A percentile compares a stretch with the other conserved stretches of the same genome.
Evolutionary conservation across 805 yeast species (phyloP).

Genomic region (Gaillardinia entomophila): DNA sequence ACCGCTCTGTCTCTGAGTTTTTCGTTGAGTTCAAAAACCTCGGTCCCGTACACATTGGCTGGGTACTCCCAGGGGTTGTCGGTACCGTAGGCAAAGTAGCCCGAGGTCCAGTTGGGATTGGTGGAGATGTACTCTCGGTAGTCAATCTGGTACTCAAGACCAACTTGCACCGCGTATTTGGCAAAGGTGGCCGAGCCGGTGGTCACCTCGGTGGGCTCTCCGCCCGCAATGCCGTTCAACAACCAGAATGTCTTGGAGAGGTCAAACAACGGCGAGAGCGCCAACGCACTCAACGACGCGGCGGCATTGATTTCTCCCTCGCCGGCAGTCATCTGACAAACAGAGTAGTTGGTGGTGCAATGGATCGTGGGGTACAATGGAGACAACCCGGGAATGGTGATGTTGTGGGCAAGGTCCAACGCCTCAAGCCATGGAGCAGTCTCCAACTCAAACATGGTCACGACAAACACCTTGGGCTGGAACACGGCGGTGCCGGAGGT

Average conservation of each 20-base stretch:
- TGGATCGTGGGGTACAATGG: conserved; percentile 11
- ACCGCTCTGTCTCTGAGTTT: conserved; percentile 16
- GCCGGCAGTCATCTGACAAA: conserved; percentile 14
- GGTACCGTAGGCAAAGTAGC: conserved; percentile 15
- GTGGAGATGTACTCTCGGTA: conserved; percentile 11
- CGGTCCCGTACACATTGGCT: conserved; percentile 13
- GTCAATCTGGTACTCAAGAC: conserved; percentile 13
- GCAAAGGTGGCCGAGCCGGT: conserved; percentile 15
- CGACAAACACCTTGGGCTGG: conserved; percentile 13
- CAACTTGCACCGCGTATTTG: conserved; percentile 16
- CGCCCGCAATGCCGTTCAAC: conserved; percentile 15
- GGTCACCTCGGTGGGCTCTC: conserved; percentile 14
- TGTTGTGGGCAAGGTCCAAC: conserved; percentile 11
- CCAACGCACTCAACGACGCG: conserved; percentile 12
- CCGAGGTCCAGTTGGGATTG: conserved; percentile 12
- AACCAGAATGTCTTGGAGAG: conserved; percentile 13
- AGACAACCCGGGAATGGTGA: conserved; percentile 15
- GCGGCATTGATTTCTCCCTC: conserved; percentile 19
- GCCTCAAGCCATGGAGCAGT: conserved; percentile 12
- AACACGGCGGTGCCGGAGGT: too few relatives aligned
- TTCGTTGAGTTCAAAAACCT: conserved; percentile 15
- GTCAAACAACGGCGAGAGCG: conserved; percentile 13
- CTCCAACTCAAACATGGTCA: conserved; percentile 14
- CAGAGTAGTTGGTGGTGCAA: conserved; percentile 12
- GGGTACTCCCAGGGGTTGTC: conserved; percentile 14